phyloP scores from a whole-genome alignment of 768 basidiomycete species.

The Pholiota conissans region DNA sequence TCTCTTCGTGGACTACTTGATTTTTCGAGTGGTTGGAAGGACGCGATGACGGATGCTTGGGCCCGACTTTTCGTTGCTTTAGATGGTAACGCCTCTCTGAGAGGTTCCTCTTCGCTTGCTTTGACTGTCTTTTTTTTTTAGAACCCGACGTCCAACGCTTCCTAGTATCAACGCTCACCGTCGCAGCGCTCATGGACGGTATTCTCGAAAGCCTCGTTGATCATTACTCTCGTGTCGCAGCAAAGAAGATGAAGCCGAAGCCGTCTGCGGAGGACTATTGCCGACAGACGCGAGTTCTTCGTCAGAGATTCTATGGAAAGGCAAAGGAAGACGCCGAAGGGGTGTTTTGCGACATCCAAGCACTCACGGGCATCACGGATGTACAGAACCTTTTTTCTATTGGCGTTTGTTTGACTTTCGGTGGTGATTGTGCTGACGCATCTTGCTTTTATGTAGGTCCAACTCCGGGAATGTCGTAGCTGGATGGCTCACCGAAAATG shows the following conservation, averaged over 20 bases:
- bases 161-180: constrained; percentile 54
- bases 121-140: constrained; percentile 18
- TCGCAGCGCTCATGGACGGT: constrained; percentile 48
- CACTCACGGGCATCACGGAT: constrained; percentile 32
- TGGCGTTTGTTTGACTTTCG: neutral
- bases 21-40: constrained; percentile 45
- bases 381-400: constrained; percentile 27
- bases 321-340: constrained; percentile 34
- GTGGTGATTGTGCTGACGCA: neutral
- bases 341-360: constrained; percentile 38
- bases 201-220: constrained; percentile 36
- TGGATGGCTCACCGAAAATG: constrained; percentile 1
- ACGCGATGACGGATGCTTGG: constrained; percentile 50
- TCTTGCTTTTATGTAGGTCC: constrained; percentile 1
- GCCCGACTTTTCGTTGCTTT: constrained; percentile 43
- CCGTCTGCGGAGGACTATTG: neutral
- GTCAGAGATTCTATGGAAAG: neutral
- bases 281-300: neutral
- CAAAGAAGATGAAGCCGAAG: constrained; percentile 22
- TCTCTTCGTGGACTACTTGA: constrained; percentile 44
- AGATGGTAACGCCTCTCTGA: constrained; percentile 26
- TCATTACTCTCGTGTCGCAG: constrained; percentile 30
- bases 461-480: constrained; percentile 7
- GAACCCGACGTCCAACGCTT: constrained; percentile 56
- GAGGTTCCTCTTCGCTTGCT: constrained; percentile 11